These are phyloP conservation scores for Rhododendron ferrugineum DNA, from an alignment of 148 eudicot genomes.

Conservation along the genomic window DNA sequence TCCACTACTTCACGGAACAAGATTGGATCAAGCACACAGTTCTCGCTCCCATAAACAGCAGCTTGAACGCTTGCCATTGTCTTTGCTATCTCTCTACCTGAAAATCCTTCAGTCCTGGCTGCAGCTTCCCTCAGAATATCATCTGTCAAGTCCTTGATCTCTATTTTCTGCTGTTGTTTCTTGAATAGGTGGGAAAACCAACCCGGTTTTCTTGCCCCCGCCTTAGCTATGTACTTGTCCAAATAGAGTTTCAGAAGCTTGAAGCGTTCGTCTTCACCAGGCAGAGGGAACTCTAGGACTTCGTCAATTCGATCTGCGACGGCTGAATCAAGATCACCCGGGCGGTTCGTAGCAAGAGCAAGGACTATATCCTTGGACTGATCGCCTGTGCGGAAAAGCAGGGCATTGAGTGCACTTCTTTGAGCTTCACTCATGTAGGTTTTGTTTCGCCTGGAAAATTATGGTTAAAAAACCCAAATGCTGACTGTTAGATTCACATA, in stretches of 20 bases:
- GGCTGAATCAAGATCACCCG: slow-evolving; percentile 98
- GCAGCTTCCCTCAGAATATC: slow-evolving; percentile 86
- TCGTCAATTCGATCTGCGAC: slow-evolving; percentile 96
- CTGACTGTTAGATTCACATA: neutral
- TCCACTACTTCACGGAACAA: slow-evolving; percentile 52
- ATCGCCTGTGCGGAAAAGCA: slow-evolving; percentile 93
- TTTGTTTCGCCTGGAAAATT: slow-evolving; percentile 78
- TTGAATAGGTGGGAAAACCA: slow-evolving; percentile 47
- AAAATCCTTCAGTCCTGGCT: slow-evolving; percentile 77
- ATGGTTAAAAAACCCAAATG: neutral
- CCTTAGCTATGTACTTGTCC: slow-evolving; percentile 86
- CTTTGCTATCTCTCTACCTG: slow-evolving; percentile 96
- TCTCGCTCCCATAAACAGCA: slow-evolving; percentile 90
- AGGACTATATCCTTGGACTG: slow-evolving; percentile 98
- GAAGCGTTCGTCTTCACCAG: slow-evolving; percentile 89
- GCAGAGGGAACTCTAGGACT: slow-evolving; percentile 89
- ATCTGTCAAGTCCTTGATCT: slow-evolving; percentile 71
- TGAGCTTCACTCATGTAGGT: slow-evolving; percentile 99
- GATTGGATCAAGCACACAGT: slow-evolving; percentile 72
- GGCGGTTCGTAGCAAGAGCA: slow-evolving; percentile 95
- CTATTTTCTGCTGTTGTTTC: slow-evolving; percentile 71
- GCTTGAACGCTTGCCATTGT: slow-evolving; percentile 96
- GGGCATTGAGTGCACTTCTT: slow-evolving; percentile 96
- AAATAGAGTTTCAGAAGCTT: slow-evolving; percentile 77
- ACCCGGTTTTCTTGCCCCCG: slow-evolving; percentile 67